Evolutionary conservation across 2,329 filamentous ascomycete genomes (phyloP).

Genomic region (Fusarium buharicum): DNA sequence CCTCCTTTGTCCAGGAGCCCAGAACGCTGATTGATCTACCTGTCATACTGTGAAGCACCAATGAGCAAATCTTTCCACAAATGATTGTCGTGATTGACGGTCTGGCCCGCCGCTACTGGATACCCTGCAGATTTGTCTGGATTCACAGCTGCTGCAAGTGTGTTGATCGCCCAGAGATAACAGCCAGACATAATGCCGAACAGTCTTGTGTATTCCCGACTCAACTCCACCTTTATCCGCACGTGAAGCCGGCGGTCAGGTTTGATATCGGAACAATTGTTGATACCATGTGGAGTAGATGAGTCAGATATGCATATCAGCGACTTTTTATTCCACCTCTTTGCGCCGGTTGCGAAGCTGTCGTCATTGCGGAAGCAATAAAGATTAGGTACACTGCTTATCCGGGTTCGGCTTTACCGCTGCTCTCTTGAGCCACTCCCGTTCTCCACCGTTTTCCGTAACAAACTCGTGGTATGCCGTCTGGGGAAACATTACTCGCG

Average conservation of each 20-base stretch:
- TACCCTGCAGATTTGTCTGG: constrained; percentile 15
- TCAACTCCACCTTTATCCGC: constrained; percentile 35
- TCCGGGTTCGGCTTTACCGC: neutral
- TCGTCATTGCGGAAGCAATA: constrained; percentile 16
- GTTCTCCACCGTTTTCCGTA: constrained; percentile 23
- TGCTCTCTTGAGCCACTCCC: constrained; percentile 21
- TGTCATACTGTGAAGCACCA: constrained; percentile 16
- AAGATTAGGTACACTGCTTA: neutral
- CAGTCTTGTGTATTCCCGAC: constrained; percentile 28
- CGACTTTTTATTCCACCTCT: constrained; percentile 9
- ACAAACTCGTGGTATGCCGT: constrained; percentile 23
- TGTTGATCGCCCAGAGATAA: constrained; percentile 24
- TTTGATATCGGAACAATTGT: constrained; percentile 13
- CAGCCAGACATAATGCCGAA: constrained; percentile 17
- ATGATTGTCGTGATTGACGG: constrained; percentile 25
- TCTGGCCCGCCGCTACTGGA: constrained; percentile 21
- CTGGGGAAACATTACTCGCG: constrained; percentile 33
- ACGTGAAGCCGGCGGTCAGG: constrained; percentile 28
- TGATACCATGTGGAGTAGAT: neutral
- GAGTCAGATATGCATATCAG: constrained; percentile 27
- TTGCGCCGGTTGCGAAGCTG: constrained; percentile 24
- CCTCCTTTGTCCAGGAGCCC: constrained; percentile 15
- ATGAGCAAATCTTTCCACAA: constrained; percentile 10
- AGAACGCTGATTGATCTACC: constrained; percentile 25
- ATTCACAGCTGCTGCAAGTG: constrained; percentile 22